Evolutionary conservation across 768 basidiomycete species (phyloP), one percentile per base, ranked within the genome.

Genomic region (Steccherinum ochraceum): DNA sequence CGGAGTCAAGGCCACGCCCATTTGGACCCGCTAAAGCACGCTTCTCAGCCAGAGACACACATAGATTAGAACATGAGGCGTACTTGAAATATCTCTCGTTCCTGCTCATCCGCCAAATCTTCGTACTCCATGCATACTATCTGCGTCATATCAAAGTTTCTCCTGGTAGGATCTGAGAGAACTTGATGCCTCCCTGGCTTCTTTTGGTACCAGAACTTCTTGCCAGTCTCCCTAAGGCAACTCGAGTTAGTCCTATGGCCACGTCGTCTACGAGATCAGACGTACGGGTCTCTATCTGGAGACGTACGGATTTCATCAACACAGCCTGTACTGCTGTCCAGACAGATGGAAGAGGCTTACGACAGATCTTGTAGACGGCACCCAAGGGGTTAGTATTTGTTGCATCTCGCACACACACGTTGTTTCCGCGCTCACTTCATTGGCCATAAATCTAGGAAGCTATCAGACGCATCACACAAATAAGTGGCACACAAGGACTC

Each of bases 71-170:
- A n/a, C 23, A 10, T 18, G 20, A 25, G 19, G 18, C 45, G 2
- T 40, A 83, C 87, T 71, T 86, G 83, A 67, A 84, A 88, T 12
- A 85, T 80, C 57, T 84, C 84, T 20, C 83, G 71, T 54, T 86
- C 86, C 58, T 81, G 76, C 48, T 81, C 73, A 12, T 64, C 64
- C 0, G 61, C 69, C 26, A 84, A 58, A 11, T 65, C 69, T 0
- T 68, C 65, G 53, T 83, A 91, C 62, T 91, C 89, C 5, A 88
- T 76, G 56, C 88, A 91, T 12, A 60, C 58, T 20, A 91, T 75
- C 56, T 88, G 85, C 62, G 89, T 89, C 60, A 81, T 83, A 12
- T 77, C 72, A 54, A 89, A 90, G 2, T 77, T 45, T 12, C 73
- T 76, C 40, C 69, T 72, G 55, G 79, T 79, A 46, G 72, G 75